Evolutionary conservation across 1,139 yeast species (phyloP).

Genomic region (Hanseniaspora uvarum): DNA sequence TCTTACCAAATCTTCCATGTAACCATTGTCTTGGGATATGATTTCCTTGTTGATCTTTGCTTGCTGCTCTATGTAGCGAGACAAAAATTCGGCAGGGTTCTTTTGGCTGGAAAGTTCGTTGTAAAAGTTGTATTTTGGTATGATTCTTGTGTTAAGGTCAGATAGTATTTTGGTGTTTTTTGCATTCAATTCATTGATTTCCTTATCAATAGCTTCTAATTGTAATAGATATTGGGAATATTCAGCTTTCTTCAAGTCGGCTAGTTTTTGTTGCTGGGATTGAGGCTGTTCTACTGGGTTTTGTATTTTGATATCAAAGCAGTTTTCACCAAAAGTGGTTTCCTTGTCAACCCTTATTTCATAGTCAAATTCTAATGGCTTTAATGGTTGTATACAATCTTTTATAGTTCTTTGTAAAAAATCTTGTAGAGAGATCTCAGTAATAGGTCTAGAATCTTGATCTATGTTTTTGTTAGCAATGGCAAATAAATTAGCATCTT

Average conservation of each 20-base stretch:
- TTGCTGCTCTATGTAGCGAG: conserved; percentile 64
- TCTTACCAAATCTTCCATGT: conserved; percentile 83
- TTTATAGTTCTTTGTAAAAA: conserved; percentile 44
- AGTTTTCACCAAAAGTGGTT: conserved; percentile 69
- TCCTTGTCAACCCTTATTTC: conserved; percentile 65
- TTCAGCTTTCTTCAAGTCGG: conserved; percentile 1
- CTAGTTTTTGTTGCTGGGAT: conserved; percentile 2
- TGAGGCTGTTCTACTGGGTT: conserved; percentile 9
- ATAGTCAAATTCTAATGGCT: conserved; percentile 69
- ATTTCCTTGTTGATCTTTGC: conserved; percentile 59
- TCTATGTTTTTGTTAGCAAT: background rate
- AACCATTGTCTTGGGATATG: conserved; percentile 75
- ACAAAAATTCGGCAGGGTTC: conserved; percentile 67
- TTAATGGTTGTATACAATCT: conserved; percentile 55
- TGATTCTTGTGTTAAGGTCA: conserved; percentile 44
- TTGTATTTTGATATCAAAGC: conserved; percentile 51
- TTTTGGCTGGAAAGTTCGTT: conserved; percentile 46
- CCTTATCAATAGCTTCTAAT: conserved; percentile 39
- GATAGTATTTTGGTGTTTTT: conserved; percentile 26
- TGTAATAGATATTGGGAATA: conserved; percentile 39
- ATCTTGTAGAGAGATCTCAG: conserved; percentile 13
- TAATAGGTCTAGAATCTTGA: background rate
- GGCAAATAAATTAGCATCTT: background rate
- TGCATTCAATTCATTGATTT: conserved; percentile 25
- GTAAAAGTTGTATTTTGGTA: conserved; percentile 63